phyloP scores from a whole-genome alignment of 2,329 filamentous ascomycete species.

The Sporothrix brunneoviolacea region DNA sequence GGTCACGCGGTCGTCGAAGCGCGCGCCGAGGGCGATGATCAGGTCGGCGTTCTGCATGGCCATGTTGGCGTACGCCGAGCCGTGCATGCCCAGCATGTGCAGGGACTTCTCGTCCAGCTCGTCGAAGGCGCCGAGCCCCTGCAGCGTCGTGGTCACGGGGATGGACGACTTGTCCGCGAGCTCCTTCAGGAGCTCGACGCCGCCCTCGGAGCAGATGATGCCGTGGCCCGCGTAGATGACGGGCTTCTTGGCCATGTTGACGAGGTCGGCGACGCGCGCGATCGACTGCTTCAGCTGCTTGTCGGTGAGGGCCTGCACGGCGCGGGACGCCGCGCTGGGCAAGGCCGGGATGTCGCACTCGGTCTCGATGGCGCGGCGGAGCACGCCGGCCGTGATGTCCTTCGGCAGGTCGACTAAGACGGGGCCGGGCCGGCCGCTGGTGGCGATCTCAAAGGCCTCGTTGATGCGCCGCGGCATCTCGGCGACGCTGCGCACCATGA shows the following conservation, averaged over 20 bases:
- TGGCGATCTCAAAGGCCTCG: constrained; percentile 97
- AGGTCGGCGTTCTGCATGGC: constrained; percentile 95
- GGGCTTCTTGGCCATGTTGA: constrained; percentile 89
- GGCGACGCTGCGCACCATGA: constrained; percentile 93
- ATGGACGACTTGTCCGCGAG: constrained; percentile 87
- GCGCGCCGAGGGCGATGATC: constrained; percentile 86
- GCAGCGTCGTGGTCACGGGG: constrained; percentile 91
- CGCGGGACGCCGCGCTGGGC: constrained; percentile 78
- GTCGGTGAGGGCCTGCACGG: constrained; percentile 65
- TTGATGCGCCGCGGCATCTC: constrained; percentile 92
- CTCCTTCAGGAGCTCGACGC: constrained; percentile 71
- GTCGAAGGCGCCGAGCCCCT: constrained; percentile 86
- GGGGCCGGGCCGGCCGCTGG: constrained; percentile 84
- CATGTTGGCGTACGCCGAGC: constrained; percentile 95
- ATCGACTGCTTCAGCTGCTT: constrained; percentile 70
- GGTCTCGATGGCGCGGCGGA: constrained; percentile 76
- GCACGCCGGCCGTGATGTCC: constrained; percentile 82
- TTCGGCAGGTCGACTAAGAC: constrained; percentile 95
- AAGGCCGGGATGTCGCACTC: constrained; percentile 67
- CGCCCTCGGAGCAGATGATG: constrained; percentile 72
- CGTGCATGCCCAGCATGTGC: constrained; percentile 99
- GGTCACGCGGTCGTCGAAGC: constrained; percentile 96
- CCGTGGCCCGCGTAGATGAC: constrained; percentile 94
- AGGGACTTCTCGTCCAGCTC: constrained; percentile 90
- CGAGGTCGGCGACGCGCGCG: constrained; percentile 67